Base-by-base conservation (phyloP, 805 yeast genomes). In the Lachancea waltii region DNA sequence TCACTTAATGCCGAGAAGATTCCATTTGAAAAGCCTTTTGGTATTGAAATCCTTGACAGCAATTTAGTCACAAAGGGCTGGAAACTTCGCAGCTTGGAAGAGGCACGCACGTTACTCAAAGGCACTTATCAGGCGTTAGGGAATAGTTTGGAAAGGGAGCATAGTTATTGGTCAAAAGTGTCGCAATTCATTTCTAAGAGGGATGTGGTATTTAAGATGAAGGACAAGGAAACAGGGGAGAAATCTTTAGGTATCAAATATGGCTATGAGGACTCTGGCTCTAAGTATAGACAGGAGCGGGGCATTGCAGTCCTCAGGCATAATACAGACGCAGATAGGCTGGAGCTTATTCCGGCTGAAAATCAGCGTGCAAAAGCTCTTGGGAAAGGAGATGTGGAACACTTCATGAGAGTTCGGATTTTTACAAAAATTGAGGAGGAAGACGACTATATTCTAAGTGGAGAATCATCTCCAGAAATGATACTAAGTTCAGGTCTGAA, bases 221-320 rank as follows among this genome's bases (percentile, higher is more conserved):
- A 78, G 38, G 79, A 75, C 40, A 78, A 77, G 6, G 68, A 69
- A 5, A 58, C 69, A 0, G 68, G 76, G 14, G 73, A 76, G 7
- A 64, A 64, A 40, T 64, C 69, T 2, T 70, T 89, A 30, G 94
- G 90, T 3, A 81, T 90, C 25, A 85, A 84, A 50, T 92, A 83
- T 54, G 97, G 97, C 0, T 90, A 75, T 63, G 89, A 82, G 13
- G 97, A 89, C 58, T 78, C 95, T 0, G 98, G 97, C 0, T 84
- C 95, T 1, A 73, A 68, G 15, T 85, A 76, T 51, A 66, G 64
- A 41, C 62, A 60, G 40, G 89, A 85, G 49, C 71, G 73, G 46
- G 97, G 97, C 2, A 62, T 81, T 30, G 97, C 95, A 0, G 58
- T 82, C 0, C 62, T 87, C 44, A 72, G 76, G 33, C 76, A 79